phyloP scores from a whole-genome alignment of 345 rosid species.

The Arabidopsis suecica region DNA sequence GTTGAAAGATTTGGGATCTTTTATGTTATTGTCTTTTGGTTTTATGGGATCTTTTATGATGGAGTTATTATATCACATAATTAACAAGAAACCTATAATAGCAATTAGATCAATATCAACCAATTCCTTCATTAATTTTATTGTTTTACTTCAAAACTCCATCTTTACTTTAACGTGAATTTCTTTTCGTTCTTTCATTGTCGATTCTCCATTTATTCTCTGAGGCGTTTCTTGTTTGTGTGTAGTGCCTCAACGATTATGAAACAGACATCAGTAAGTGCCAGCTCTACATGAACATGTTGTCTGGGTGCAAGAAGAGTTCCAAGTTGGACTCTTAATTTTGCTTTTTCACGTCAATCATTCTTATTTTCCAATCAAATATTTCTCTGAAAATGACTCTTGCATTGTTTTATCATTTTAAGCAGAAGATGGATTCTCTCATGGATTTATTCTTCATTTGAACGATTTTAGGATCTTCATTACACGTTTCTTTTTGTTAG shows the following conservation, averaged over 20 bases:
- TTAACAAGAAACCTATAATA: too few species aligned
- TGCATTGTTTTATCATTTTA: background rate
- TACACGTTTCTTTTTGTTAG: background rate
- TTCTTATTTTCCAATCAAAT: conserved; percentile 1
- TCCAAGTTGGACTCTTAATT: conserved; percentile 46
- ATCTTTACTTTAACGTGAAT: too few species aligned
- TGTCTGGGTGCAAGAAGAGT: conserved; percentile 78
- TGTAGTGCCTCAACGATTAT: conserved; percentile 68
- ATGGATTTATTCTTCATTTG: too few species aligned
- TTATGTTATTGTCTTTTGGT: background rate
- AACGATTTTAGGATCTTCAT: too few species aligned
- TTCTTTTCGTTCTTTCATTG: background rate
- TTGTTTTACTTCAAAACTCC: too few species aligned
- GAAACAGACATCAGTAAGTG: conserved; percentile 80
- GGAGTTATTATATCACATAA: too few species aligned
- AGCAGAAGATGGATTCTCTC: background rate
- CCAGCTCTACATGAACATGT: conserved; percentile 86
- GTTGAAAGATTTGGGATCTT: background rate
- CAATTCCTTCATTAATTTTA: too few species aligned
- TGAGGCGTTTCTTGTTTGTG: conserved; percentile 9
- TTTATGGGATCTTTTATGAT: background rate
- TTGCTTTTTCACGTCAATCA: background rate
- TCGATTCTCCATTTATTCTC: background rate
- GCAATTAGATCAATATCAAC: too few species aligned
- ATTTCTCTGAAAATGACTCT: background rate